These are phyloP conservation scores for Cyamopsis tetragonoloba DNA, from an alignment of 306 rosid species.

Conservation along the genomic window DNA sequence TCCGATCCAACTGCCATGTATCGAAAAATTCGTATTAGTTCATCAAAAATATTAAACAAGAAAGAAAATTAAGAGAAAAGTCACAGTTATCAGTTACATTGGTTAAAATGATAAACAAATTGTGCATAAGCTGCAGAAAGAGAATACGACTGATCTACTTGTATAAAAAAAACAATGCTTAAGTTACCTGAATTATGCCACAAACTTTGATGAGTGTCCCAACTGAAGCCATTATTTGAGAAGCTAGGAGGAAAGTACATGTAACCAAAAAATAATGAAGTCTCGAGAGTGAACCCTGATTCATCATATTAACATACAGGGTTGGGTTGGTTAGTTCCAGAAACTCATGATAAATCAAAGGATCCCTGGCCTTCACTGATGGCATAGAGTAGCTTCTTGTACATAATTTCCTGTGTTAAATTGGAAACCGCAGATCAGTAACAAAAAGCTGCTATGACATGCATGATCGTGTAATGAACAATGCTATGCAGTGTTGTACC, in stretches of 20 bases:
- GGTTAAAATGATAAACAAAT: not conserved
- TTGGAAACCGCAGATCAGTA: constrained; percentile 3
- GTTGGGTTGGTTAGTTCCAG: constrained; percentile 40
- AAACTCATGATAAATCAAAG: constrained; percentile 82
- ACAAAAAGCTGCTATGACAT: not conserved
- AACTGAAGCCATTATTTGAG: constrained; percentile 42
- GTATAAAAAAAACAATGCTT: not conserved
- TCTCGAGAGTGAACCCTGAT: constrained; percentile 34
- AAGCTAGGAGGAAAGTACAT: constrained; percentile 32
- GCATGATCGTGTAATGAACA: not conserved
- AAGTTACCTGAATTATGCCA: constrained; percentile 48
- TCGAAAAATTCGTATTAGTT: not conserved
- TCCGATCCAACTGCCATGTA: constrained; percentile 28
- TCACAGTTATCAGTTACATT: not conserved
- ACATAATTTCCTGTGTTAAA: constrained; percentile 72
- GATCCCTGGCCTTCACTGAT: constrained; percentile 96
- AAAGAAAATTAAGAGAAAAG: not conserved
- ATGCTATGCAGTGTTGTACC: constrained; percentile 36
- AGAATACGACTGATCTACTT: not conserved
- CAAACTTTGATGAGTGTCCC: constrained; percentile 27
- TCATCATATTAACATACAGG: constrained; percentile 42
- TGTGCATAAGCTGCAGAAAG: not conserved
- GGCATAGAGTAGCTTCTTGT: constrained; percentile 82
- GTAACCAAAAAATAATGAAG: constrained; percentile 38
- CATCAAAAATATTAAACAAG: not conserved